Evolutionary conservation across 208 protist genomes (phyloP), one percentile per base, ranked within the genome.

Genomic region (Phytomonas serpens): DNA sequence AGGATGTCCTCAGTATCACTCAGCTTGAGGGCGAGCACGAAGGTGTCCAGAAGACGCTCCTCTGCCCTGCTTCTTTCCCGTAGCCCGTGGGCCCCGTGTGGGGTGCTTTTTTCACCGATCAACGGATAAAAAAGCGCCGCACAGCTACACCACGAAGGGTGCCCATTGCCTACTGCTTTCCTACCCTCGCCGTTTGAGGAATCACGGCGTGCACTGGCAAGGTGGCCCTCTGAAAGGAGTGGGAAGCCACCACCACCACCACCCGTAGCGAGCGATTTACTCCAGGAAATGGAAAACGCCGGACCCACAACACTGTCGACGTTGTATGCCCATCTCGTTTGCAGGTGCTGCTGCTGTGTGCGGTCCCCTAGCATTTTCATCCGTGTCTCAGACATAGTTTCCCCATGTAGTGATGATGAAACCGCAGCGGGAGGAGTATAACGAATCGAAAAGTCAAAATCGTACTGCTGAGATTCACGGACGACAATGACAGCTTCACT

Each of bases 21-120:
- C 9, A 94, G 74, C 74, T 88, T 90, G 32, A 94, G 76, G 0
- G 84, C 66, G 72, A 86, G 80, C 31, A 92, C 67, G 79, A 93
- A 91, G 68, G 79, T 75, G 52, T 91, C 80, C 6, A 76, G 75
- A 9, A 79, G 79, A 6, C 69, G 73, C n/a, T 74, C 70, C 69
- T 75, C 78, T 36, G 64, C 62, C 51, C 16, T 19, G 81, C 79
- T 11, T 74, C 67, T 14, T 62, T 66, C 23, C 29, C 29, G 64
- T 16, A 52, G 33, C 34, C 37, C 14, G 14, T 40, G 13, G 62
- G 51, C 30, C 51, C 29, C 33, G 52, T 29, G 23, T 42, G 16
- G 10, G 34, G 5, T 7, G 64, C 10, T 4, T 66, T 40, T 14
- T 32, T n/a, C 47, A 61, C 29, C 5, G 4, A 57, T 31, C 67